Base-by-base conservation (phyloP, 176 grass and related monocot species). In the Otatea glauca region DNA sequence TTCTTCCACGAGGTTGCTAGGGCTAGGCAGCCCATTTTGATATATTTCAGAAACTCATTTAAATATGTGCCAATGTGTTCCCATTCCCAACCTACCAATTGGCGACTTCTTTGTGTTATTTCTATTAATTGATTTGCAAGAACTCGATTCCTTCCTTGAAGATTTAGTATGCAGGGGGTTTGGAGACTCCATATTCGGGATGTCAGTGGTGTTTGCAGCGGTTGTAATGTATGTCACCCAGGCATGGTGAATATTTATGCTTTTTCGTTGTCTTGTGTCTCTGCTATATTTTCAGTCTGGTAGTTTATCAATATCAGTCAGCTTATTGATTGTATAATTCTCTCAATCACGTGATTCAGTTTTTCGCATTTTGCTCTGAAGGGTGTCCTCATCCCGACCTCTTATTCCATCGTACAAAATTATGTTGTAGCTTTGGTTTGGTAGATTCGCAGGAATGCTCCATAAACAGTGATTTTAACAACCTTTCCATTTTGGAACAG, bases 161-260 rank as follows among this genome's bases (percentile, higher is more conserved):
- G 42, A 37, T 86, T 88, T 93, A 90, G 74, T 84, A 65, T 79
- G 68, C 91, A 98, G 96, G 92, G 91, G 96, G 29, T 89, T 98
- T 78, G 90, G 89, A 41, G 96, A 95, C 68, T 92, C 91, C 8
- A 83, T 98, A 70, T 98, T 98, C 25, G 95, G 95, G 76, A 95
- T 98, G 95, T 90, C 95, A 6, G 72, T 93, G 55, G 89, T 98
- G 16, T 90, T 98, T 88, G 91, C 95, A 41, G 89, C 87, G 18
- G 78, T 98, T 62, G 87, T 95, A 20, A 98, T 98, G 92, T 98
- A 95, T 61, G 95, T 95, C 81, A 29, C 29, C 1, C 1, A 98
- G 92, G 92, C 95, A 91, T 70, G 27, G 21, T 45, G 56, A 17
- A 27, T 23, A 23, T 54, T 70, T 47, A 61, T 24, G 44, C 18